Evolutionary conservation across 768 basidiomycete species (phyloP).

Genomic region (Stropharia rugosoannulata): DNA sequence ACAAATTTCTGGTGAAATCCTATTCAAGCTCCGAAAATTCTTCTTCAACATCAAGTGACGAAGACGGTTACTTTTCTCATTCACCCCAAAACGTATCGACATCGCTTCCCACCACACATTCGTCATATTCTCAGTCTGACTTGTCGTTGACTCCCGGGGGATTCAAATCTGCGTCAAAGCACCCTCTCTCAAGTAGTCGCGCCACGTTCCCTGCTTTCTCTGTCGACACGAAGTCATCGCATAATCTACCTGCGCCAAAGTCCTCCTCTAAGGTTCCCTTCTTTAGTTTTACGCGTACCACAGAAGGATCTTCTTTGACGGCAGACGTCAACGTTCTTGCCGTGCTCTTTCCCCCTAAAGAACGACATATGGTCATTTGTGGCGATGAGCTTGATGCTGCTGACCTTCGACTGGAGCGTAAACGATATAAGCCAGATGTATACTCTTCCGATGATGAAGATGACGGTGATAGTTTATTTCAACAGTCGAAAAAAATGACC

Average conservation of each 20-base stretch:
- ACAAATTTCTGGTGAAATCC: neutral
- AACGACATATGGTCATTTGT: conserved; percentile 74
- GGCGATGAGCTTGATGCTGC: conserved; percentile 65
- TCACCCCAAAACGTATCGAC: conserved; percentile 44
- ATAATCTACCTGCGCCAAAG: conserved; percentile 9
- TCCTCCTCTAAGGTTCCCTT: conserved; percentile 52
- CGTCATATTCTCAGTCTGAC: conserved; percentile 45
- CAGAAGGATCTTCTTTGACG: conserved; percentile 75
- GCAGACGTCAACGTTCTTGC: conserved; percentile 69
- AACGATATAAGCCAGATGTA: conserved; percentile 4
- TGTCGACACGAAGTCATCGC: conserved; percentile 1
- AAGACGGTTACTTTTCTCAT: conserved; percentile 63
- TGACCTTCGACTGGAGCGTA: conserved; percentile 34
- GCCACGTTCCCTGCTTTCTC: conserved; percentile 6
- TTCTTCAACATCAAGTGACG: conserved; percentile 35
- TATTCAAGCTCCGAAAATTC: conserved; percentile 11
- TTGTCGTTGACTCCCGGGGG: conserved; percentile 27
- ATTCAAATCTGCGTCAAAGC: conserved; percentile 36
- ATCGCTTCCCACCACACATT: conserved; percentile 30
- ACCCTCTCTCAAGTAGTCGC: conserved; percentile 16
- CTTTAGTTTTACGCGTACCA: conserved; percentile 76
- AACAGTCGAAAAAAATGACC: neutral
- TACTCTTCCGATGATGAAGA: conserved; percentile 40
- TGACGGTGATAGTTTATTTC: conserved; percentile 22
- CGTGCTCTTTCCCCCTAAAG: conserved; percentile 65